A percentile compares a stretch with the other conserved stretches of the same genome.
Conservation (phyloP, 2,329 filamentous ascomycete species). For the Fusarium sublunatum region DNA sequence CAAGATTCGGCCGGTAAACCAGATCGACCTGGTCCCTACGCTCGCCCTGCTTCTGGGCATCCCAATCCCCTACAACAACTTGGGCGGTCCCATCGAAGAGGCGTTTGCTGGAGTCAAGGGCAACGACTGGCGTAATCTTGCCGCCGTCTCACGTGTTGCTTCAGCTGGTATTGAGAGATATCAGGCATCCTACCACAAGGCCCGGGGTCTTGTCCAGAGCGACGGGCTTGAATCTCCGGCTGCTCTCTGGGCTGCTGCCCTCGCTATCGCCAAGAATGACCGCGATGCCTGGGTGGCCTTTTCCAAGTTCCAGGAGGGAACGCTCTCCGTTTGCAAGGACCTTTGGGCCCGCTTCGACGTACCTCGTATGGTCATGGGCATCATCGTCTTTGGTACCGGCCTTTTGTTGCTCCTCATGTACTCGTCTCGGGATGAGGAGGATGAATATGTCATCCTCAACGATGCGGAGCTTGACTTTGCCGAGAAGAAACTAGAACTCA, state of each 20-base stretch:
- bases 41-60: conserved; percentile 87
- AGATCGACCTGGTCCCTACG: conserved; percentile 96
- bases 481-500: conserved; percentile 67
- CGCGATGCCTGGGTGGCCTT: conserved; percentile 68
- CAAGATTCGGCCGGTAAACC: conserved; percentile 79
- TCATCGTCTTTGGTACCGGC: conserved; percentile 75
- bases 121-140: conserved; percentile 80
- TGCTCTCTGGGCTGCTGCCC: conserved; percentile 62
- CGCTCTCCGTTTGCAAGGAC: conserved; percentile 80
- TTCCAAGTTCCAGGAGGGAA: conserved; percentile 79
- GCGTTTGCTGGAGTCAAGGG: conserved; percentile 81
- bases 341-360: conserved; percentile 95
- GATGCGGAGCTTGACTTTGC: conserved; percentile 69
- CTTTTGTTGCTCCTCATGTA: conserved; percentile 79
- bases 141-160: conserved; percentile 78
- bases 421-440: conserved; percentile 68
- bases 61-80: conserved; percentile 95
- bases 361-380: conserved; percentile 83
- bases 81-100: conserved; percentile 93
- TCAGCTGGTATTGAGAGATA: conserved; percentile 91
- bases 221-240: conserved; percentile 56
- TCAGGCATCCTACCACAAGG: conserved; percentile 82
- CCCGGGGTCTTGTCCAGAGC: conserved; percentile 73
- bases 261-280: conserved; percentile 54
- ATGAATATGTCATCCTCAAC: conserved; percentile 65